Base-by-base conservation (phyloP, 202 grass and related monocot species). In the Miscanthus sacchariflorus region DNA sequence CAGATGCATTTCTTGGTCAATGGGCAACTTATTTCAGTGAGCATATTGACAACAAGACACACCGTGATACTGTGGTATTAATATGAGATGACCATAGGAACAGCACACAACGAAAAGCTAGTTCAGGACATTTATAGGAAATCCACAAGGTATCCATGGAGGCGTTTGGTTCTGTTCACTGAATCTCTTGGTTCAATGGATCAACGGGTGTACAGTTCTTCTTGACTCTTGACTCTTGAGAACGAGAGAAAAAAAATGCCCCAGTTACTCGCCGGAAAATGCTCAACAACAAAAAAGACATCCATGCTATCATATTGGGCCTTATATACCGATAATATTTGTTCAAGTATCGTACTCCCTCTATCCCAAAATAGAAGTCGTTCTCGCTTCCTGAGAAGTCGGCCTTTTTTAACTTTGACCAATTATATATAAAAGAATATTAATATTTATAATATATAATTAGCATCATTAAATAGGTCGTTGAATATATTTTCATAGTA, bases 71-170 rank as follows among this genome's bases (percentile, higher is more conserved):
- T 68, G 9, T 83, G n/a, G n/a, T 73, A 14, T 61, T 38, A 61
- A 73, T 7, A 25, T 59, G 49, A 61, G n/a, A 83, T 72, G 68
- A 0, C 30, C 18, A 71, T 36, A n/a, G 10, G 11, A 82, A 82
- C 33, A 82, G 33, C 46, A 72, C 44, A 82, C 21, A 82, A 3
- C 21, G 19, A 54, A 70, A 44, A 68, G 19, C 43, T 81, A 35
- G 23, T 7, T 69, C 17, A 38, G 66, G 30, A n/a, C 18, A 38
- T 5, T 64, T 82, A 69, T 36, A 35, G 18, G 27, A 82, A 70
- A 40, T 71, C 44, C 46, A 82, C 7, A 48, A 25, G 17, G 3
- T 52, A 54, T 82, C 30, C 66, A 52, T 82, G 80, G 66, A 70
- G 12, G 46, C 19, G 4, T 82, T 52, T 54, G 46, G 11, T 71